A percentile compares a stretch with the other conserved stretches of the same genome.
phyloP scores from a whole-genome alignment of 495 filamentous ascomycete species.

The Lepidopterella palustris region DNA sequence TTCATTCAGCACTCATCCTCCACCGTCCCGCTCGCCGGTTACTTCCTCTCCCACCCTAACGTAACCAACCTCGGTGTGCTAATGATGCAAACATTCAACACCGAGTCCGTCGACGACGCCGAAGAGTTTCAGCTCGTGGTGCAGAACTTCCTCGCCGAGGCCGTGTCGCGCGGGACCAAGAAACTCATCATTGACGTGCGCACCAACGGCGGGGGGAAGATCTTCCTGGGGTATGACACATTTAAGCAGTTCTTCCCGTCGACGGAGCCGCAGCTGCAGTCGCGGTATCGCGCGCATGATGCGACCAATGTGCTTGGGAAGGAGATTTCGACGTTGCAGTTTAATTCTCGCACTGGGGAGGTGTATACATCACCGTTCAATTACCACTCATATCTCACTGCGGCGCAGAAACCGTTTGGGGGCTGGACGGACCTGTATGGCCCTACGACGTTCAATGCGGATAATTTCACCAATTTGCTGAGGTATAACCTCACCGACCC shows the following conservation, averaged over 20 bases:
- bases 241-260: slow-evolving; percentile 39
- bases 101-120: slow-evolving; percentile 10
- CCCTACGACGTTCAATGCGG: slow-evolving; percentile 11
- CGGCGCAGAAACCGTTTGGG: slow-evolving; percentile 12
- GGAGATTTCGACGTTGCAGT: slow-evolving; percentile 4
- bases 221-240: slow-evolving; percentile 36
- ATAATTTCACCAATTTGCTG: slow-evolving; percentile 26
- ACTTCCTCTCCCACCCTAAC: slow-evolving; percentile 20
- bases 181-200: slow-evolving; percentile 39
- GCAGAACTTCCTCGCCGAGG: slow-evolving; percentile 20
- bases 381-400: slow-evolving; percentile 21
- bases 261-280: slow-evolving; percentile 28
- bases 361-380: slow-evolving; percentile 26
- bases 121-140: slow-evolving; percentile 17
- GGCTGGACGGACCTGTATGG: slow-evolving; percentile 24
- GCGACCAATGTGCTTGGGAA: slow-evolving; percentile 21
- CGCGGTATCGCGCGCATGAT: slow-evolving; percentile 19
- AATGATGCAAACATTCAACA: slow-evolving; percentile 27
- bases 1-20: slow-evolving; percentile 10
- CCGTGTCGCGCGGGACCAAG: slow-evolving; percentile 18
- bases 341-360: slow-evolving; percentile 6
- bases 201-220: slow-evolving; percentile 37
- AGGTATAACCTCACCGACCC: slow-evolving; percentile 31
- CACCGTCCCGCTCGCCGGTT: slow-evolving; percentile 21
- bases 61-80: slow-evolving; percentile 19